Conservation (phyloP, 768 basidiomycete genomes). For the Polyporus arcularius region DNA sequence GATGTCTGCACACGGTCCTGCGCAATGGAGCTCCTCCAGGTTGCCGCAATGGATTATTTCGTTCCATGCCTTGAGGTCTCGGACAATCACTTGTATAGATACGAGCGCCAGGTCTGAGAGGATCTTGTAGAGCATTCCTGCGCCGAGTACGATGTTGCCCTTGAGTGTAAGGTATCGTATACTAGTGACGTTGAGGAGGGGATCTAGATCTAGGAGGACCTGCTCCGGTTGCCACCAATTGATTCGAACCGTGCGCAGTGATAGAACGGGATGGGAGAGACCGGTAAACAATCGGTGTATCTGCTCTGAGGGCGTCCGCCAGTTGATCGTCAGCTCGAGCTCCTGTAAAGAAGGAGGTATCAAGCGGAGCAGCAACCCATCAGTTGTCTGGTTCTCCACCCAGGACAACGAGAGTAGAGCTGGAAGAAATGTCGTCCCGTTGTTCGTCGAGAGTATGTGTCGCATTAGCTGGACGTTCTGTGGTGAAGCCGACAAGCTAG, state of each 20-base stretch:
- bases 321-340: neutral
- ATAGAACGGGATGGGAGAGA: neutral
- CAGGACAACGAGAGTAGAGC: neutral
- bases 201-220: neutral
- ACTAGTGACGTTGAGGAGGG: neutral
- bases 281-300: neutral
- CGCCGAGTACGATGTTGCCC: neutral
- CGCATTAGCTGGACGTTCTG: neutral
- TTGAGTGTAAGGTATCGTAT: neutral
- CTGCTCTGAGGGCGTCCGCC: neutral
- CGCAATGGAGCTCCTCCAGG: neutral
- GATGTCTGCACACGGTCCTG: neutral
- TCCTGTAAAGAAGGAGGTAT: neutral
- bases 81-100: neutral
- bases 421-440: neutral
- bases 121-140: neutral
- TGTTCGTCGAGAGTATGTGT: neutral
- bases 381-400: neutral
- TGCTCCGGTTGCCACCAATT: neutral
- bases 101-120: neutral
- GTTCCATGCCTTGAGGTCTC: neutral
- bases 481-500: neutral
- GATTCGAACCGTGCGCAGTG: neutral
- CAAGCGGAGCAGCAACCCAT: neutral
- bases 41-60: neutral